Evolutionary conservation across 495 filamentous ascomycete genomes (phyloP).

Genomic region (Cercophora scortea): DNA sequence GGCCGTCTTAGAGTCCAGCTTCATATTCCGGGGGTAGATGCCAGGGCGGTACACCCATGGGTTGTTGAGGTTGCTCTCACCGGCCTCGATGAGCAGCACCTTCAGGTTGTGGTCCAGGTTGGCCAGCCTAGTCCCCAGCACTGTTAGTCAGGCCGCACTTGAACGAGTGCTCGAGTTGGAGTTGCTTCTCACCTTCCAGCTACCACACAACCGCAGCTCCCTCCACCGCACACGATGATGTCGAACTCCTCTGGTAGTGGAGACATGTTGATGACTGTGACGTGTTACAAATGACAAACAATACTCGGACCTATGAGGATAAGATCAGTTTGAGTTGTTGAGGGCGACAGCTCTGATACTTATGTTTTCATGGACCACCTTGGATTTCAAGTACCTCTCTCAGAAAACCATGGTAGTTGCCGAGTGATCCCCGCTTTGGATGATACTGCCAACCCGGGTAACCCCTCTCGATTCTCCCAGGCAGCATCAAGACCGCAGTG

Average conservation of each 20-base stretch:
- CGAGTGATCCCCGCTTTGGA: conserved; percentile 1
- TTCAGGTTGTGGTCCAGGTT: conserved; percentile 76
- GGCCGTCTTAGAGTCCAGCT: conserved; percentile 73
- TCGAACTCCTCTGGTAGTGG: conserved; percentile 64
- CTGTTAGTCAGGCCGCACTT: too few relatives aligned
- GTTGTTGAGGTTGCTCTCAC: conserved; percentile 75
- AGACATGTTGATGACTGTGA: conserved; percentile 20
- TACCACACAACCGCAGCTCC: conserved; percentile 65
- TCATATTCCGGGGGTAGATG: conserved; percentile 55
- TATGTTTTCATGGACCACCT: background rate
- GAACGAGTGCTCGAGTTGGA: too few relatives aligned
- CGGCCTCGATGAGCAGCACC: conserved; percentile 71
- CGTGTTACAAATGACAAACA: background rate
- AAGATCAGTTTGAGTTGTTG: background rate
- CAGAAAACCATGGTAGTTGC: background rate
- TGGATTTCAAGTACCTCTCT: too few relatives aligned
- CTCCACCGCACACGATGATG: conserved; percentile 74
- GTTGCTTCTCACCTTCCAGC: conserved; percentile 47
- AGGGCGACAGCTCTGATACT: background rate
- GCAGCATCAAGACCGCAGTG: background rate
- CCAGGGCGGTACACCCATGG: conserved; percentile 75
- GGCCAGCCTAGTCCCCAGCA: conserved; percentile 45
- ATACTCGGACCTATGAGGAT: background rate
- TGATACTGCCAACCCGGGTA: background rate
- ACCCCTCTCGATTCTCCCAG: background rate